phyloP scores from a whole-genome alignment of 2,329 filamentous ascomycete species.

The Diaporthe amygdali region DNA sequence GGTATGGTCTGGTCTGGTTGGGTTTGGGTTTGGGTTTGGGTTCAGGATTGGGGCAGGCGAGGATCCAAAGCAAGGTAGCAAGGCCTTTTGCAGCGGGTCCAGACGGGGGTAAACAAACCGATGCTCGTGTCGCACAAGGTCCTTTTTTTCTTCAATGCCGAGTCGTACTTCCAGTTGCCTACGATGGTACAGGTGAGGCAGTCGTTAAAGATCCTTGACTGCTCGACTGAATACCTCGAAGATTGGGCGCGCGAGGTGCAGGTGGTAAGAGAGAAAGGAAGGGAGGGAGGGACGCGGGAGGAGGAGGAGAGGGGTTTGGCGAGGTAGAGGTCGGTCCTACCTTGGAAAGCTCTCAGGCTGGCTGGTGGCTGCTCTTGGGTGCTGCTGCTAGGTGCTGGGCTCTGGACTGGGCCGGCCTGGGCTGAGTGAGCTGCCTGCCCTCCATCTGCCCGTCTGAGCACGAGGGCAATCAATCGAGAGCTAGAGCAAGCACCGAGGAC shows the following conservation, averaged over 20 bases:
- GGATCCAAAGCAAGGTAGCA: neutral
- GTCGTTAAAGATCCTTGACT: neutral
- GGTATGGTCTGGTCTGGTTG: neutral
- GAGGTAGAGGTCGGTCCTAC: too few species aligned
- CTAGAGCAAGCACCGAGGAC: neutral
- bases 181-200: neutral
- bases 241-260: neutral
- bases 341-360: too few species aligned
- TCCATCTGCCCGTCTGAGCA: neutral
- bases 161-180: neutral
- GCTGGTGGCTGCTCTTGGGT: too few species aligned
- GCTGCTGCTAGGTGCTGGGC: too few species aligned
- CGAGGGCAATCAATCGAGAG: neutral
- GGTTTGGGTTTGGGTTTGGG: neutral
- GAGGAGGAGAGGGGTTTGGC: neutral
- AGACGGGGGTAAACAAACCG: constrained; percentile 14
- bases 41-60: neutral
- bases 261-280: neutral
- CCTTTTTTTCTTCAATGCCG: neutral
- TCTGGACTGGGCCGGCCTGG: too few species aligned
- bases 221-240: neutral
- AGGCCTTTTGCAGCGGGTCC: constrained; percentile 9
- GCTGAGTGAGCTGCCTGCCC: neutral
- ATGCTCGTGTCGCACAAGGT: neutral
- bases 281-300: neutral